These are phyloP conservation scores for Sutorius australiensis DNA, from an alignment of 768 basidiomycete species.

Conservation along the genomic window DNA sequence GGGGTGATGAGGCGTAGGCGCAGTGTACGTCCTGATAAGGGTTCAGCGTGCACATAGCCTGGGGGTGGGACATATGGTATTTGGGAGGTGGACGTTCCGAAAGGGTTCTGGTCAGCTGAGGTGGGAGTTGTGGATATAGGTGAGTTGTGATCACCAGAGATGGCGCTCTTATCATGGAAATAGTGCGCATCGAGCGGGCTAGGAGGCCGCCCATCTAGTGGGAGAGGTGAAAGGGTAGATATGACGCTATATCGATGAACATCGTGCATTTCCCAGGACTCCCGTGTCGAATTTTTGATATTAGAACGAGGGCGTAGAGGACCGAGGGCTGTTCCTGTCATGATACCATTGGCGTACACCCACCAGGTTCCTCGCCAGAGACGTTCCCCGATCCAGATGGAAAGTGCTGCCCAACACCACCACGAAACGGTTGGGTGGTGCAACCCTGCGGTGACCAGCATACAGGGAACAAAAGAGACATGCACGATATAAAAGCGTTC, in stretches of 20 bases:
- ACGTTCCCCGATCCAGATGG: conserved; percentile 63
- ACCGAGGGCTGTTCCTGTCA: conserved; percentile 26
- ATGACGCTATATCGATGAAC: conserved; percentile 7
- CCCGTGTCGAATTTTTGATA: not conserved
- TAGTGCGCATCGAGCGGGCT: conserved; percentile 28
- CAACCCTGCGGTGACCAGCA: conserved; percentile 55
- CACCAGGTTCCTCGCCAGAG: conserved; percentile 52
- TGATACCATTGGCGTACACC: conserved; percentile 55
- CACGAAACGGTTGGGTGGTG: conserved; percentile 65
- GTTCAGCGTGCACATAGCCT: conserved; percentile 65
- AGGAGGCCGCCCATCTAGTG: conserved; percentile 9
- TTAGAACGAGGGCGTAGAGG: not conserved
- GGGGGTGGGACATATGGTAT: conserved; percentile 47
- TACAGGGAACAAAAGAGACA: conserved; percentile 58
- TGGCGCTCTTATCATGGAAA: conserved; percentile 4
- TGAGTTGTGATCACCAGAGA: not conserved
- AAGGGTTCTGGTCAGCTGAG: not conserved
- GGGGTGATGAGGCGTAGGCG: conserved; percentile 63
- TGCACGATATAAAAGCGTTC: conserved; percentile 67
- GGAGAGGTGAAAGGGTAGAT: not conserved
- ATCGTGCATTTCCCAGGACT: conserved; percentile 27
- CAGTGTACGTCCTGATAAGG: conserved; percentile 66
- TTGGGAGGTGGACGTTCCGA: not conserved
- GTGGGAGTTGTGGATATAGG: not conserved
- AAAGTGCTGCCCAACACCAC: conserved; percentile 66